Evolutionary conservation across 345 rosid genomes (phyloP), one percentile per base, ranked within the genome.

Genomic region (Corchorus capsularis): DNA sequence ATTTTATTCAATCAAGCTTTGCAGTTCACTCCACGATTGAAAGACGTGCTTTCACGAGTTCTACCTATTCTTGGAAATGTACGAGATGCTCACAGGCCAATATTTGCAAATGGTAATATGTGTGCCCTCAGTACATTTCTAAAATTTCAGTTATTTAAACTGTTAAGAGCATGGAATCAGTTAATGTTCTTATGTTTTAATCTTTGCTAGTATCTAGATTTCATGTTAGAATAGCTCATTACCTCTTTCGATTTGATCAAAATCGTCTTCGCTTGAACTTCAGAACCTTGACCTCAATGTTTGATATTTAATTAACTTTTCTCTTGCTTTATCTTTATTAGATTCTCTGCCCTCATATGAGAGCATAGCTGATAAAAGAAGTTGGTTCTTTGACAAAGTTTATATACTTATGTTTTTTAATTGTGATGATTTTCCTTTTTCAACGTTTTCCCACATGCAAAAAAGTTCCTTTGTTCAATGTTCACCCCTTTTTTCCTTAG

Each of bases 11-110:
- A 85, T 85, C 85, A 85, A 95, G 99, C 97, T 81, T 85, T 85
- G 86, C 96, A 91, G 92, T 95, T 95, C 87, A 86, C 92, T 86
- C 98, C 97, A 67, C 89, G 93, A 75, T 87, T 93, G 83, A 95
- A 95, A 86, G 96, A 82, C 73, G 96, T 95, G 49, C 92, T 95
- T 59, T 87, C 96, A 81, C 90, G 96, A 76, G 90, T 95, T 81
- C 80, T 83, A 73, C 99, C 99, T 71, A 83, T 93, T 75, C 94
- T 95, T 81, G 98, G 99, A 76, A 95, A 88, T 84, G 91, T 93
- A 71, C 87, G 96, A 76, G 99, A 95, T 86, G 75, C 82, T 73
- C 92, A 93, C 74, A 88, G 96, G 76, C 91, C 98, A 63, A 92
- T 95, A 81, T 93, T 93, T 88, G 98, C 99, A 76, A 90, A 90